Conservation (phyloP, 140 eudicot genomes). For the Ambrosia hybrid region DNA sequence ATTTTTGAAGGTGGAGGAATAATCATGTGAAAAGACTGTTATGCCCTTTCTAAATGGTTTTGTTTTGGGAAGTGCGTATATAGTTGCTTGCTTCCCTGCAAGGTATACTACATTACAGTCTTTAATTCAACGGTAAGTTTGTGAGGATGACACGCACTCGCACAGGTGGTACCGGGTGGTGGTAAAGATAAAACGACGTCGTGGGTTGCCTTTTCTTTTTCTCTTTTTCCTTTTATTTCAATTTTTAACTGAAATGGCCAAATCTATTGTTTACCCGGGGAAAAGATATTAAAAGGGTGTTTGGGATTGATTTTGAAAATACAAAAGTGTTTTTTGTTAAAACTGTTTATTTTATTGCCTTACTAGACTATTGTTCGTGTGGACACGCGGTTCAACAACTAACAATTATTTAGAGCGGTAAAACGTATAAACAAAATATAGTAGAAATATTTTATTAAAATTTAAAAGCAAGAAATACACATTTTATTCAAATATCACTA, state of each 20-base stretch:
- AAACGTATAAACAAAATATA: no score
- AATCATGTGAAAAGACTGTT: conserved; percentile 9
- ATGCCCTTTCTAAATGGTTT: neutral
- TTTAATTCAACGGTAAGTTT: conserved; percentile 40
- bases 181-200: conserved; percentile 16
- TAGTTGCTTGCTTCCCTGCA: conserved; percentile 28
- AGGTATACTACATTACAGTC: neutral
- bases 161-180: conserved; percentile 11
- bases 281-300: no score
- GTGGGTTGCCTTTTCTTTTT: neutral
- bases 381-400: no score
- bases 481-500: no score
- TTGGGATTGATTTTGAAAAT: no score
- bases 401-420: no score
- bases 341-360: no score
- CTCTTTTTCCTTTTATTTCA: neutral
- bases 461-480: no score
- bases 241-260: neutral
- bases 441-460: no score
- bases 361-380: no score
- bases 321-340: no score
- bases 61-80: neutral
- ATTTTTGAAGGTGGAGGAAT: neutral
- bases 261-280: no score
- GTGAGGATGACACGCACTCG: conserved; percentile 7